Conservation (phyloP, 164 flowering plant species). For the Houttuynia cordata region DNA sequence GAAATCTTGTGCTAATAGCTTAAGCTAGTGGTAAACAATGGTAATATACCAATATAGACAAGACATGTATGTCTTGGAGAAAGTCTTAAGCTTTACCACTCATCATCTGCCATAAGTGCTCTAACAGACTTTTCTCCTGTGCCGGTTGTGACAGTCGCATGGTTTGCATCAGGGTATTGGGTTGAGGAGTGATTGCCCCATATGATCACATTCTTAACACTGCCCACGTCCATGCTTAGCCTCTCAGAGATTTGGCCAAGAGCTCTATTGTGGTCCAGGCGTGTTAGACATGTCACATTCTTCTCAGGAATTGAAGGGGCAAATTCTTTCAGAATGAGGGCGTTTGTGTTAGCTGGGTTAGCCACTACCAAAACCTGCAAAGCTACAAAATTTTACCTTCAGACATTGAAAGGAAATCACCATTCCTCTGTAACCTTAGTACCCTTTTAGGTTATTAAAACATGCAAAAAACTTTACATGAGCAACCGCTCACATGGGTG, state of each 20-base stretch:
- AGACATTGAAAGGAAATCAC: too few species aligned
- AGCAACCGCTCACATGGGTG: too few species aligned
- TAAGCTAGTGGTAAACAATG: too few species aligned
- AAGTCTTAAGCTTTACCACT: slow-evolving; percentile 31
- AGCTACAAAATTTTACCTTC: background rate
- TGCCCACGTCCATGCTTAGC: slow-evolving; percentile 46
- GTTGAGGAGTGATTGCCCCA: slow-evolving; percentile 97
- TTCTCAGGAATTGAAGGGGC: slow-evolving; percentile 86
- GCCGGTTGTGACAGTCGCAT: slow-evolving; percentile 49
- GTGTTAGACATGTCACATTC: slow-evolving; percentile 75
- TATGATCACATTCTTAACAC: slow-evolving; percentile 72
- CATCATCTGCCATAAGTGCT: slow-evolving; percentile 51
- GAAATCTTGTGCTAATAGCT: too few species aligned
- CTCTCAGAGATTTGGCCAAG: slow-evolving; percentile 69
- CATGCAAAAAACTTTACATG: too few species aligned
- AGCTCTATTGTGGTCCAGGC: slow-evolving; percentile 89
- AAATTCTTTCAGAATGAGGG: slow-evolving; percentile 71
- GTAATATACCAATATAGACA: too few species aligned
- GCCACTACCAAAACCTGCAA: slow-evolving; percentile 77
- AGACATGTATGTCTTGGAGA: background rate
- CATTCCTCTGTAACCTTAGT: too few species aligned
- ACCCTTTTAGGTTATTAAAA: too few species aligned
- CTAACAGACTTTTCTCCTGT: slow-evolving; percentile 37
- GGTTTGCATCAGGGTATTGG: slow-evolving; percentile 83
- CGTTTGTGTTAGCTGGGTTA: slow-evolving; percentile 90